Conservation (phyloP, 306 rosid species). For the Prunus davidiana region DNA sequence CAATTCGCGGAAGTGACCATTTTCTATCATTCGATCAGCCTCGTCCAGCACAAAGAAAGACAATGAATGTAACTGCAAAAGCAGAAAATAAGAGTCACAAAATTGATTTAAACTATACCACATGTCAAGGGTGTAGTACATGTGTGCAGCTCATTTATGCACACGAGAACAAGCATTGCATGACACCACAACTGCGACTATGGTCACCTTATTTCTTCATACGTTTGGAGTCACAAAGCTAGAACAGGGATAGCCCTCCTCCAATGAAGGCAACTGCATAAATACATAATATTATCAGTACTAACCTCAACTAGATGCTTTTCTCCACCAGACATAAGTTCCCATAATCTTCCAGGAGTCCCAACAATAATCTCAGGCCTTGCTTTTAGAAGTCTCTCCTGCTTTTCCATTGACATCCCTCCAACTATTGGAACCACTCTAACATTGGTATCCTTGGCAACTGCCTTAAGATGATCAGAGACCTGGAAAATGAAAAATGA, state of each 20-base stretch:
- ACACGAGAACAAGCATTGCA: not conserved
- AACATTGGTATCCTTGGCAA: slow-evolving; percentile 36
- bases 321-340: slow-evolving; percentile 86
- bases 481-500: not conserved
- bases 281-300: slow-evolving; percentile 6
- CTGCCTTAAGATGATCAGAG: slow-evolving; percentile 71
- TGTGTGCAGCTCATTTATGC: not conserved
- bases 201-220: not conserved
- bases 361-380: slow-evolving; percentile 93
- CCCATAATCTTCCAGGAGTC: slow-evolving; percentile 98
- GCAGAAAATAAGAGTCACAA: slow-evolving; percentile 20
- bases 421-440: slow-evolving; percentile 89
- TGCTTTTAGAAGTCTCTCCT: slow-evolving; percentile 72
- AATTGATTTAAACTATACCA: slow-evolving; percentile 12
- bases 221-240: slow-evolving; percentile 4
- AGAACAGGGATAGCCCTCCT: slow-evolving; percentile 11
- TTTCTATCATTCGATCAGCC: slow-evolving; percentile 96
- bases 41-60: slow-evolving; percentile 96
- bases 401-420: slow-evolving; percentile 88
- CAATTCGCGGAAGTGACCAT: slow-evolving; percentile 87
- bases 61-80: slow-evolving; percentile 82
- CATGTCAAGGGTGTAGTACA: not conserved
- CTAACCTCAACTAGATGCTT: slow-evolving; percentile 81
- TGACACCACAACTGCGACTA: not conserved
- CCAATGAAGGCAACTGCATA: slow-evolving; percentile 6